Percentiles rank a stretch among this genome's conserved stretches.
phyloP scores from a whole-genome alignment of 805 yeast species.

The Yamadazyma philogaea region DNA sequence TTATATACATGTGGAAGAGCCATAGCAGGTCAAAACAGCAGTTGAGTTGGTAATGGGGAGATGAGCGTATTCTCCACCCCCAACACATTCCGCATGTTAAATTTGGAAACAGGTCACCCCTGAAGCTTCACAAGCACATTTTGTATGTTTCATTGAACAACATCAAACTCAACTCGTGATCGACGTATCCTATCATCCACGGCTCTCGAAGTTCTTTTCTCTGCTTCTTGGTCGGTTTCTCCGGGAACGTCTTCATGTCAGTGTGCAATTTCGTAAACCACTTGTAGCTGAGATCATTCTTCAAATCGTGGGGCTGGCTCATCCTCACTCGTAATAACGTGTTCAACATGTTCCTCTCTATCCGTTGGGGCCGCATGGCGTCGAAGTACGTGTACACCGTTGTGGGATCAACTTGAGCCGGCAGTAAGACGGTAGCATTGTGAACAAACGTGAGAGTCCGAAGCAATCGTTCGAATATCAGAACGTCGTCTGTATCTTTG shows the following conservation, averaged over 20 bases:
- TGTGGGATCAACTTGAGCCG: conserved; percentile 12
- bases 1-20: background rate
- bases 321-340: conserved; percentile 25
- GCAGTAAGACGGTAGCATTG: conserved; percentile 26
- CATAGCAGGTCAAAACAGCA: background rate
- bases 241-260: conserved; percentile 5
- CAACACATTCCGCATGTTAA: too few relatives aligned
- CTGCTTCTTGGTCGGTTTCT: conserved; percentile 7
- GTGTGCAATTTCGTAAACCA: conserved; percentile 21
- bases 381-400: conserved; percentile 18
- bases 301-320: conserved; percentile 21
- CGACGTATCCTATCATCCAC: conserved; percentile 20
- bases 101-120: too few relatives aligned
- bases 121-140: conserved; percentile 21
- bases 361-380: conserved; percentile 14
- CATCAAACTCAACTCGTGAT: conserved; percentile 26
- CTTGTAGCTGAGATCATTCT: conserved; percentile 22
- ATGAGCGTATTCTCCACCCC: too few relatives aligned
- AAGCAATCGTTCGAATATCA: conserved; percentile 19
- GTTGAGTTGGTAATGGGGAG: background rate
- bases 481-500: conserved; percentile 6
- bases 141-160: conserved; percentile 26
- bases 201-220: background rate
- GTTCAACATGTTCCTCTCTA: conserved; percentile 22
- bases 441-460: conserved; percentile 31